Percentiles rank a stretch among this genome's conserved stretches.
Evolutionary conservation across 768 basidiomycete species (phyloP).

Genomic region (Psilocybe tampanensis): DNA sequence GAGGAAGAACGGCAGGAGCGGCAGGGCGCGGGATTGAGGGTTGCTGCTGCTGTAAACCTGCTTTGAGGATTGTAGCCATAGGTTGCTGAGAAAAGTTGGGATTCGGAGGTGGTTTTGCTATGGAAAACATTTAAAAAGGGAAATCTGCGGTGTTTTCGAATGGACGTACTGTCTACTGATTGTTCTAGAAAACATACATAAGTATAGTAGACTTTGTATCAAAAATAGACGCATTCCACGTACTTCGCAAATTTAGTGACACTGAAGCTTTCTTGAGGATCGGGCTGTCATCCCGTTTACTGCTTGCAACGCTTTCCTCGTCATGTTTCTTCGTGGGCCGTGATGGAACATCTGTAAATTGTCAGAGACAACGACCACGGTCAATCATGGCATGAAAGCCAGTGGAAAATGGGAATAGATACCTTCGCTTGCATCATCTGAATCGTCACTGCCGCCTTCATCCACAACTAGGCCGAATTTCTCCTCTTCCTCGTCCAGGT

Average conservation of each 20-base stretch:
- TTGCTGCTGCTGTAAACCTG: slow-evolving; percentile 54
- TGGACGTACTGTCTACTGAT: slow-evolving; percentile 64
- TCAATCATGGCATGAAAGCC: not conserved
- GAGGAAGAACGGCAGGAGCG: slow-evolving; percentile 63
- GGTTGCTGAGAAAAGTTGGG: slow-evolving; percentile 83
- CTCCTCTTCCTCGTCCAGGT: slow-evolving; percentile 96
- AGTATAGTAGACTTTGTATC: slow-evolving; percentile 16
- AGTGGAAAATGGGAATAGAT: slow-evolving; percentile 6
- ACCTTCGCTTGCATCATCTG: slow-evolving; percentile 78
- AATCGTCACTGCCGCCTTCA: slow-evolving; percentile 79
- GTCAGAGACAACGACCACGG: not conserved
- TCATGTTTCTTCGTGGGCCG: slow-evolving; percentile 79
- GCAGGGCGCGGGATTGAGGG: slow-evolving; percentile 48
- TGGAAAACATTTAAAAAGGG: slow-evolving; percentile 14
- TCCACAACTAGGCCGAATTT: slow-evolving; percentile 83
- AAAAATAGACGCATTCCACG: slow-evolving; percentile 29
- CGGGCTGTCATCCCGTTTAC: slow-evolving; percentile 79
- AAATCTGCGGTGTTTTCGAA: not conserved
- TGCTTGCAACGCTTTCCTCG: slow-evolving; percentile 74
- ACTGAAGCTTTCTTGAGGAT: slow-evolving; percentile 76
- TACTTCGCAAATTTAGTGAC: slow-evolving; percentile 71
- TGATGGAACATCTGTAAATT: slow-evolving; percentile 57
- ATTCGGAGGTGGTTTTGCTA: slow-evolving; percentile 77
- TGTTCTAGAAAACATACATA: slow-evolving; percentile 47
- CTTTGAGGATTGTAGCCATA: slow-evolving; percentile 74